Evolutionary conservation across 495 filamentous ascomycete species (phyloP), one percentile per base, ranked within the genome.

Genomic region (Cercophora sp.): DNA sequence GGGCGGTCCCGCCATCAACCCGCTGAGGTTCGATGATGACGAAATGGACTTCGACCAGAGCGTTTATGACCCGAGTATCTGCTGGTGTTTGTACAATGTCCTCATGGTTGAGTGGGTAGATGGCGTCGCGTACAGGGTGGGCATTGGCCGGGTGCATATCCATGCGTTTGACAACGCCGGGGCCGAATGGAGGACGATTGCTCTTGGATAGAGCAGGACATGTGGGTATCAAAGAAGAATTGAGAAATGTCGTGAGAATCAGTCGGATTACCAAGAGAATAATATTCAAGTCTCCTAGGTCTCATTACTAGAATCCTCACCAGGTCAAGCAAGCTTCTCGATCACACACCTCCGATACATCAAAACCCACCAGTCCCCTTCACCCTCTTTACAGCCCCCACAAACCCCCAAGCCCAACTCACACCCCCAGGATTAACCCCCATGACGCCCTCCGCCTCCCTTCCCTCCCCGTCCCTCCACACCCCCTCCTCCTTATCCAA

Each of bases 361-460:
- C n/a, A 78, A 59, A 85, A 85, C 1, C 81, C 84, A 3, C 83
- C 83, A 4, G 67, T 74, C 2, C 83, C 84, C 53, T 79, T 69
- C 2, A 86, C 79, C 52, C 84, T 67, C 55, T 82, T 78, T 0
- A 87, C 71, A 2, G 82, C 81, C 3, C 85, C 85, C 22, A 83
- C 61, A 16, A 80, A 44, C 0, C 85, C 85, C 70, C 75, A 84
- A 1, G 75, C 74, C 84, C 81, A 87, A 19, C 74, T 78, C 36
- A 87, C 79, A 16, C 64, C 60, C 1, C 84, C 82, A 0, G 78
- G 76, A 55, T 84, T 74, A 0, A 69, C 72, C 0, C 85, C 85
- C 42, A 84, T 78, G 5, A 78, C 81, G 6, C 80, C 84, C 29
- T 76, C 65, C 0, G 79, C 79, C 58, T 81, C 70, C 23, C 75